Evolutionary conservation across 148 eudicot species (phyloP).

Genomic region (Vaccinium macrocarpon): DNA sequence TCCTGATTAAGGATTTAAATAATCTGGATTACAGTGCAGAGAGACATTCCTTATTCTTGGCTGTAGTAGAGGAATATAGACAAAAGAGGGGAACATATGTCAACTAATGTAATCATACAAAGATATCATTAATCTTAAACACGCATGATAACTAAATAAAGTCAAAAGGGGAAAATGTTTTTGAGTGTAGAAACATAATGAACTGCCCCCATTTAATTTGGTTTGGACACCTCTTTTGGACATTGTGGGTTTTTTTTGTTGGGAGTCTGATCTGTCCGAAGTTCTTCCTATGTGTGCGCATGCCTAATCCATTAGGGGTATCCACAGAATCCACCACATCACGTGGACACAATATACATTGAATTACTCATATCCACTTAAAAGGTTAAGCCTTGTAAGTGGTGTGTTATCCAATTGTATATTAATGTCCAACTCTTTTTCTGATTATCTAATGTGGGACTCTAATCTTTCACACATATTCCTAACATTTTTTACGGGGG

Average conservation of each 20-base stretch:
- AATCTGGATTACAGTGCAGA: background rate
- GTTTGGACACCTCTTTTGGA: constrained; percentile 1
- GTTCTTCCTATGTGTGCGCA: too few species aligned
- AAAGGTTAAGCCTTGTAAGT: too few species aligned
- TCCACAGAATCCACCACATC: too few species aligned
- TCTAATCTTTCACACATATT: too few species aligned
- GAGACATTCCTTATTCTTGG: constrained; percentile 14
- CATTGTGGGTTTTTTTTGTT: background rate
- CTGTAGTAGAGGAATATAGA: background rate
- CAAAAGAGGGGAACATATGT: background rate
- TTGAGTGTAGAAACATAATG: background rate
- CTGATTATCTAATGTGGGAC: too few species aligned
- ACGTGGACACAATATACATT: too few species aligned
- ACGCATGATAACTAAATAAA: background rate
- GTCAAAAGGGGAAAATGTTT: background rate
- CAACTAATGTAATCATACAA: constrained; percentile 8
- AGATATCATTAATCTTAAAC: background rate
- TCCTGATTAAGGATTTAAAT: background rate
- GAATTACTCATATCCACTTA: too few species aligned
- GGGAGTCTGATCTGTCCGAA: too few species aligned
- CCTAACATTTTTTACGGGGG: too few species aligned
- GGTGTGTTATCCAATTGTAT: too few species aligned
- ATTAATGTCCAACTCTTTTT: too few species aligned
- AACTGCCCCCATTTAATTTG: background rate
- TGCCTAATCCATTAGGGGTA: too few species aligned